phyloP scores from a whole-genome alignment of 2,329 filamentous ascomycete species.

The Fusarium pseudonygamai region DNA sequence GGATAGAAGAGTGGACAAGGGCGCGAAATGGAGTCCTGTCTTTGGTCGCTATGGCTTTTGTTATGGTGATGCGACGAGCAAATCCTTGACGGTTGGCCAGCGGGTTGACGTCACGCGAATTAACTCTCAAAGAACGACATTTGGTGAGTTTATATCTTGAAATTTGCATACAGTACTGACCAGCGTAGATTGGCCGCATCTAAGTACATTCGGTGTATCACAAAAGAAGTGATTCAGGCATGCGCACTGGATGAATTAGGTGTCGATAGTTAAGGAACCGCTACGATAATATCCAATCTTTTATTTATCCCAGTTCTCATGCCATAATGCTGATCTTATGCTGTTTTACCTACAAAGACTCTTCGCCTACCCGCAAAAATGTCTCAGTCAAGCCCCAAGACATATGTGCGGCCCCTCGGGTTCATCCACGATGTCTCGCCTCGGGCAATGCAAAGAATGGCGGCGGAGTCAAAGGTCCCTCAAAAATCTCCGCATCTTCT shows the following conservation, averaged over 20 bases:
- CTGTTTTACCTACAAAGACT: too few species aligned
- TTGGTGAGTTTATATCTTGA: constrained; percentile 17
- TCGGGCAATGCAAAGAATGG: background rate
- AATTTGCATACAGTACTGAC: background rate
- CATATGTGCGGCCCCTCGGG: background rate
- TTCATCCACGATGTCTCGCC: background rate
- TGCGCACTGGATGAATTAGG: background rate
- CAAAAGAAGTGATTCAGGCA: constrained; percentile 12
- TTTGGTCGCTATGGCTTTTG: constrained; percentile 41
- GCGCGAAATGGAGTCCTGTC: constrained; percentile 39
- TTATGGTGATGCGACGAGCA: constrained; percentile 15
- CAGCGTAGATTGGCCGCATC: constrained; percentile 31
- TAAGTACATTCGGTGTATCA: constrained; percentile 23
- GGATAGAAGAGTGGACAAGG: constrained; percentile 35
- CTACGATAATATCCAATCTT: background rate
- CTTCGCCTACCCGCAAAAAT: accelerated
- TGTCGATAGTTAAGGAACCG: accelerated
- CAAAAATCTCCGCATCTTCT: too few species aligned
- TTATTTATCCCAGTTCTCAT: background rate
- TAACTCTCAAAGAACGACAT: constrained; percentile 27
- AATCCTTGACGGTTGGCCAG: constrained; percentile 19
- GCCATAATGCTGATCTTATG: background rate
- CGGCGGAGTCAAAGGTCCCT: accelerated
- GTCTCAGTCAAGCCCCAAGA: background rate
- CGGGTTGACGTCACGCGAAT: constrained; percentile 15